Percentiles rank a stretch among this genome's conserved stretches.
Conservation (phyloP, 306 rosid species). For the Dalbergia cochinchinensis region DNA sequence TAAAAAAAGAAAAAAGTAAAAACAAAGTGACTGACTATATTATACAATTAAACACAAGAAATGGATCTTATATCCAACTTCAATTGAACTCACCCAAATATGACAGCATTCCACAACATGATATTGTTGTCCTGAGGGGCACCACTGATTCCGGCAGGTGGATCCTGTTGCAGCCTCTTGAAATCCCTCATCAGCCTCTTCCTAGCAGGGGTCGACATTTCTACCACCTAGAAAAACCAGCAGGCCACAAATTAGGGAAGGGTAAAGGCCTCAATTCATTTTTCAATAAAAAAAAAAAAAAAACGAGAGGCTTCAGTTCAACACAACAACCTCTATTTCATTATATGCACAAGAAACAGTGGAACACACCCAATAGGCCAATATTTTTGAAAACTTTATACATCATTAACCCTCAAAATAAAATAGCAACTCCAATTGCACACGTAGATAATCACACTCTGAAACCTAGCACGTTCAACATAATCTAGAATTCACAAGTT, state of each 20-base stretch:
- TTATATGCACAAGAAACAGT: not conserved
- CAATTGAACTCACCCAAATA: constrained; percentile 81
- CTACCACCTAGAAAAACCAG: constrained; percentile 56
- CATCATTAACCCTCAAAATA: not conserved
- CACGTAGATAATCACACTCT: not conserved
- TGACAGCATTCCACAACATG: constrained; percentile 98
- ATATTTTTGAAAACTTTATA: not conserved
- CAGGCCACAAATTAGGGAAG: not conserved
- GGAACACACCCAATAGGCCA: not conserved
- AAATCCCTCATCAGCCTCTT: constrained; percentile 98
- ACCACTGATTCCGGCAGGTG: constrained; percentile 99
- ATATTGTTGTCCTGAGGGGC: constrained; percentile 99
- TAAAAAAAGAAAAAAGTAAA: constrained; percentile 23
- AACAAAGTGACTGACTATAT: constrained; percentile 37
- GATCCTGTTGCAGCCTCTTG: constrained; percentile 97
- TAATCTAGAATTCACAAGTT: not conserved
- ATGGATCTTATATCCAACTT: constrained; percentile 38
- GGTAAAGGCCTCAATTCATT: constrained; percentile 9
- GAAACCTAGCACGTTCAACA: not conserved
- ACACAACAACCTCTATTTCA: constrained; percentile 1
- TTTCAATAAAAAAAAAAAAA: not conserved
- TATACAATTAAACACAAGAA: constrained; percentile 16
- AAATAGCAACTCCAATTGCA: constrained; percentile 15
- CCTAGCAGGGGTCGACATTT: constrained; percentile 95
- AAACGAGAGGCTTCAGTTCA: not conserved